Conservation (phyloP, 1,139 yeast genomes). For the Candida glucosophila region DNA sequence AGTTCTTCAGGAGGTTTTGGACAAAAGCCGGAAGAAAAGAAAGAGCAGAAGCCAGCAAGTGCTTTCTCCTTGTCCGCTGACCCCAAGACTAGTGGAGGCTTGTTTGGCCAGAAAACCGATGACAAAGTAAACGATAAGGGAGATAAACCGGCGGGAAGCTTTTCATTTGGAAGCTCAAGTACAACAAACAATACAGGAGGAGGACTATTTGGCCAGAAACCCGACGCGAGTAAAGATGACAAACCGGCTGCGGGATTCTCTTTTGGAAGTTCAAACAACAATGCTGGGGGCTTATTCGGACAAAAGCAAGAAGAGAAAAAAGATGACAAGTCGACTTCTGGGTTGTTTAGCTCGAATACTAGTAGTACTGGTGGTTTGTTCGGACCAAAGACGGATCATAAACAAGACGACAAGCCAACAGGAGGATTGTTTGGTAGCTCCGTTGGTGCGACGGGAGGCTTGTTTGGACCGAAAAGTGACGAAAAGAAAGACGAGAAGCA, state of each 20-base stretch:
- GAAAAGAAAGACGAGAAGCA: slow-evolving; percentile 5
- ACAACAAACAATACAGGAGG: slow-evolving; percentile 5
- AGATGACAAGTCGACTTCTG: slow-evolving; percentile 2
- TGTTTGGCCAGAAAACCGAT: slow-evolving; percentile 1
- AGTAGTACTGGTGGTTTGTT: neutral
- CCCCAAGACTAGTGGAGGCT: no score
- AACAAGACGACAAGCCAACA: slow-evolving; percentile 8
- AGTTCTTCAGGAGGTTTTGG: neutral
- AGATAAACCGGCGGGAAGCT: slow-evolving; percentile 7
- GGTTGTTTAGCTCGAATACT: no score
- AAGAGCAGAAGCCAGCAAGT: slow-evolving; percentile 12
- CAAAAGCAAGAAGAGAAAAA: slow-evolving; percentile 15
- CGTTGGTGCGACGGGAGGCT: slow-evolving; percentile 1
- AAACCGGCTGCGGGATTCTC: slow-evolving; percentile 8
- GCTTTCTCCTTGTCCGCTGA: slow-evolving; percentile 6
- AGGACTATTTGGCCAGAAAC: slow-evolving; percentile 12
- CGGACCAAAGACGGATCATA: slow-evolving; percentile 13
- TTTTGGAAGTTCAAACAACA: slow-evolving; percentile 3
- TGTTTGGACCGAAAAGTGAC: slow-evolving; percentile 18
- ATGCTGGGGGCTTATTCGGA: slow-evolving; percentile 4
- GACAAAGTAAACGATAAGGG: slow-evolving; percentile 2
- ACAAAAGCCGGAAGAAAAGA: slow-evolving; percentile 10
- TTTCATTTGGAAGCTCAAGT: slow-evolving; percentile 9
- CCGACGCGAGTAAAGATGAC: slow-evolving; percentile 8
- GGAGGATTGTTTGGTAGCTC: slow-evolving; percentile 9